Percentiles rank a stretch among this genome's conserved stretches.
These are phyloP conservation scores for Leccinum barrowsii DNA, from an alignment of 768 basidiomycete species.

Conservation along the genomic window DNA sequence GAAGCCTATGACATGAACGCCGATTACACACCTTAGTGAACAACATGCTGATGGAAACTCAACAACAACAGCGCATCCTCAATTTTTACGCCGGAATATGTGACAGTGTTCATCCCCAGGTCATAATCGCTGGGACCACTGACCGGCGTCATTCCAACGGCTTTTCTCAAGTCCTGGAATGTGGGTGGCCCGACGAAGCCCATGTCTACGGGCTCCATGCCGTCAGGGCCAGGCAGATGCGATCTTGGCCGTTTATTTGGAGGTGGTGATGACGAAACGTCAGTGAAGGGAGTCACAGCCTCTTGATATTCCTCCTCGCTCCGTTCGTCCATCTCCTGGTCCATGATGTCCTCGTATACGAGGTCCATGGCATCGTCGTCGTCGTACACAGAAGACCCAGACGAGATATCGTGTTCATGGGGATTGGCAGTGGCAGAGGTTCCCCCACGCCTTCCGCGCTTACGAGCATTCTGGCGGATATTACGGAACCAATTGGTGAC, in stretches of 20 bases:
- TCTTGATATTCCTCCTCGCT: slow-evolving; percentile 75
- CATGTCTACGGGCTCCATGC: slow-evolving; percentile 31
- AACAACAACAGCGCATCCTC: slow-evolving; percentile 75
- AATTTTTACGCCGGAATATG: slow-evolving; percentile 54
- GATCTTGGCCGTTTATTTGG: slow-evolving; percentile 31
- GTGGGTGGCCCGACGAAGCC: slow-evolving; percentile 38
- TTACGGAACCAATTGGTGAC: slow-evolving; percentile 90
- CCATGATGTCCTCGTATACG: slow-evolving; percentile 40
- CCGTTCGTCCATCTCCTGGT: slow-evolving; percentile 46
- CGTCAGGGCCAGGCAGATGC: slow-evolving; percentile 30
- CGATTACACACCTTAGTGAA: slow-evolving; percentile 39
- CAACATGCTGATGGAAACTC: slow-evolving; percentile 67
- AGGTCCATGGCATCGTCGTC: slow-evolving; percentile 50
- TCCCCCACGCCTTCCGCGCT: slow-evolving; percentile 55
- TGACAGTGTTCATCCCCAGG: slow-evolving; percentile 26
- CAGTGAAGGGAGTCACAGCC: slow-evolving; percentile 69
- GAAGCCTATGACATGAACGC: not conserved
- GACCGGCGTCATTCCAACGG: slow-evolving; percentile 23
- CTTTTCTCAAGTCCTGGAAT: slow-evolving; percentile 50
- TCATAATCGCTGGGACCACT: slow-evolving; percentile 24
- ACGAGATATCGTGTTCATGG: slow-evolving; percentile 49
- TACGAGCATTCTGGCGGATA: slow-evolving; percentile 75
- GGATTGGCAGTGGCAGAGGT: slow-evolving; percentile 28
- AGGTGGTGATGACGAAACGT: slow-evolving; percentile 40
- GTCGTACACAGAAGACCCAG: slow-evolving; percentile 48